phyloP scores from a whole-genome alignment of 2,329 filamentous ascomycete genomes.

The Chrysoporthe deuterocubensis region DNA sequence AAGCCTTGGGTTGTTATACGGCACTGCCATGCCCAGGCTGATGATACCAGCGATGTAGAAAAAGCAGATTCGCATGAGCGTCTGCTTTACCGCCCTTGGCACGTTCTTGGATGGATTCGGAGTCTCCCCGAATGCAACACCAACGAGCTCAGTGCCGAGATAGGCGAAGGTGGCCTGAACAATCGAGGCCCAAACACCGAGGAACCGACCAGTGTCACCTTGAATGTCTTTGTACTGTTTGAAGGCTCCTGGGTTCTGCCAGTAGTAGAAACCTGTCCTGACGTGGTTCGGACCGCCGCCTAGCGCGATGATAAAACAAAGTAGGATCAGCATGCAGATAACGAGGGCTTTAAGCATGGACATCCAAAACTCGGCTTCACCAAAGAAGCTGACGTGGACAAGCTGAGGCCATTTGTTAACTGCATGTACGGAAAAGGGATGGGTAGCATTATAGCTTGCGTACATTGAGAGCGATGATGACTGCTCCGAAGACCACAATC shows the following conservation, averaged over 20 bases:
- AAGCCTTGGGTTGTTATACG: constrained; percentile 60
- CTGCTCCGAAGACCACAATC: constrained; percentile 41
- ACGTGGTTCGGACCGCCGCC: constrained; percentile 44
- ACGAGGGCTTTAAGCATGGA: constrained; percentile 49
- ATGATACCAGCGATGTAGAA: constrained; percentile 71
- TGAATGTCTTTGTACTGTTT: constrained; percentile 38
- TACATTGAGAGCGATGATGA: constrained; percentile 43
- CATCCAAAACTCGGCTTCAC: constrained; percentile 55
- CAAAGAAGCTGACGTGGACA: constrained; percentile 46
- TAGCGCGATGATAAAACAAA: constrained; percentile 44
- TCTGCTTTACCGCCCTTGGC: constrained; percentile 69
- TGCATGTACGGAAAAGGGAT: background rate
- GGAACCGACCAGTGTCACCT: constrained; percentile 38
- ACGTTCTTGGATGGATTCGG: constrained; percentile 70
- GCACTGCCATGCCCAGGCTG: constrained; percentile 62
- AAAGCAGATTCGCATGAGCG: constrained; percentile 58
- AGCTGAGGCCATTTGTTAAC: constrained; percentile 31
- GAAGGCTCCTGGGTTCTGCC: constrained; percentile 49
- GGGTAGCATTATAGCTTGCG: background rate
- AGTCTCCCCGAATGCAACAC: constrained; percentile 70
- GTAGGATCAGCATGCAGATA: constrained; percentile 45
- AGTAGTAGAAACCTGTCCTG: constrained; percentile 49
- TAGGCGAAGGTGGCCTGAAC: constrained; percentile 46
- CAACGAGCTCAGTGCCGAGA: constrained; percentile 63
- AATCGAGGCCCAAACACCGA: constrained; percentile 45